These are phyloP conservation scores for Funneliformis geosporum DNA, from an alignment of 192 early-diverging fungal genomes.

Conservation along the genomic window DNA sequence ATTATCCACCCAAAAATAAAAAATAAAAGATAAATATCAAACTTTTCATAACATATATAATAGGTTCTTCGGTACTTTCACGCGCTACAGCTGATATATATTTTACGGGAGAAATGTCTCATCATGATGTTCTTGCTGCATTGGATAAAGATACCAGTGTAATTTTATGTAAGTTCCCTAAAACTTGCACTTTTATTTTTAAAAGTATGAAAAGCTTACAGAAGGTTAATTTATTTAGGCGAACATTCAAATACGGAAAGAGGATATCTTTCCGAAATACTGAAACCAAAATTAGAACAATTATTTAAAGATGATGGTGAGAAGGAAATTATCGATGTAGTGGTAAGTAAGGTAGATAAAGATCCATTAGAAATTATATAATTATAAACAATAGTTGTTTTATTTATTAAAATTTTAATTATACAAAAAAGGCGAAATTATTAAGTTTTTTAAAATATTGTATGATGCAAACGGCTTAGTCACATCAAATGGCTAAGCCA, in stretches of 20 bases:
- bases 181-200: not conserved
- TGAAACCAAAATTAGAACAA: conserved; percentile 63
- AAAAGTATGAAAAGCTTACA: too few relatives aligned
- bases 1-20: too few relatives aligned
- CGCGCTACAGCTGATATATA: conserved; percentile 72
- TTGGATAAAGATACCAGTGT: conserved; percentile 76
- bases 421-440: too few relatives aligned
- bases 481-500: too few relatives aligned
- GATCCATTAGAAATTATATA: conserved; percentile 74
- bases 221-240: conserved; percentile 37
- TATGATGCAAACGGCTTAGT: too few relatives aligned
- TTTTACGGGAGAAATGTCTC: conserved; percentile 94
- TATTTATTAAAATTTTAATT: too few relatives aligned
- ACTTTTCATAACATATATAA: not conserved
- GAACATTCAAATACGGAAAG: conserved; percentile 95
- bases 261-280: conserved; percentile 69
- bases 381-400: too few relatives aligned
- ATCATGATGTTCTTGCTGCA: conserved; percentile 91
- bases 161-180: conserved; percentile 61
- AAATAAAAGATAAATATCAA: conserved; percentile 25
- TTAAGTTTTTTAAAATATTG: too few relatives aligned
- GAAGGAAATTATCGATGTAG: conserved; percentile 57
- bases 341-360: conserved; percentile 70
- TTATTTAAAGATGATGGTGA: conserved; percentile 50
- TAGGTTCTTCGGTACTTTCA: conserved; percentile 66